phyloP scores from a whole-genome alignment of 805 yeast genomes.

The Yarrowia phangngaensis region DNA sequence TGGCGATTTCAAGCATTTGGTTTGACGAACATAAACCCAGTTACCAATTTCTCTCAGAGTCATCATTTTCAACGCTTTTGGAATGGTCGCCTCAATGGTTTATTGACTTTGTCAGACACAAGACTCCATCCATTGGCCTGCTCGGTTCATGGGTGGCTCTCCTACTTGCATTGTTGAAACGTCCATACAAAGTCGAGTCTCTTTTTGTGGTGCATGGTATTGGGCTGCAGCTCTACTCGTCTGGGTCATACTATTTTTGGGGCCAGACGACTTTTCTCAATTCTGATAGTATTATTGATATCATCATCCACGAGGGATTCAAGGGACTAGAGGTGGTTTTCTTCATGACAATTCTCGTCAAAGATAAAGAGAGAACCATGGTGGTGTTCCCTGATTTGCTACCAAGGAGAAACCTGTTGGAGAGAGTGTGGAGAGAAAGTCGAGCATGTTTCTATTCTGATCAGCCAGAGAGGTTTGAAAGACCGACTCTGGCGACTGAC shows the following conservation, averaged over 20 bases:
- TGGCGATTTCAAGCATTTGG: conserved; percentile 6
- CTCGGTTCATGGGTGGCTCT: not conserved
- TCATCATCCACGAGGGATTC: conserved; percentile 52
- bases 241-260: conserved; percentile 7
- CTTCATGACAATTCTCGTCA: conserved; percentile 47
- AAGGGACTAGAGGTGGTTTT: conserved; percentile 49
- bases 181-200: conserved; percentile 8
- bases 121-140: conserved; percentile 7
- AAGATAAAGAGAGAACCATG: conserved; percentile 30
- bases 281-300: conserved; percentile 45
- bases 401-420: conserved; percentile 5
- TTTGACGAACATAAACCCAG: not conserved
- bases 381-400: conserved; percentile 30
- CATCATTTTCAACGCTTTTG: not conserved
- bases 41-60: conserved; percentile 1
- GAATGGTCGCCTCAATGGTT: not conserved
- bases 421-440: conserved; percentile 15
- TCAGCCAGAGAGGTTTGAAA: conserved; percentile 17
- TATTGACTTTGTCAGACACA: not conserved
- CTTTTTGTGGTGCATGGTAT: conserved; percentile 17
- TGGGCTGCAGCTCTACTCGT: conserved; percentile 18
- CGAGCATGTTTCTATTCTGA: conserved; percentile 10
- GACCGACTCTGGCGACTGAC: no score
- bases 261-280: conserved; percentile 42
- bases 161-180: conserved; percentile 1